phyloP scores from a whole-genome alignment of 1,284 basidiomycete species.

The Phylloporus sp. region DNA sequence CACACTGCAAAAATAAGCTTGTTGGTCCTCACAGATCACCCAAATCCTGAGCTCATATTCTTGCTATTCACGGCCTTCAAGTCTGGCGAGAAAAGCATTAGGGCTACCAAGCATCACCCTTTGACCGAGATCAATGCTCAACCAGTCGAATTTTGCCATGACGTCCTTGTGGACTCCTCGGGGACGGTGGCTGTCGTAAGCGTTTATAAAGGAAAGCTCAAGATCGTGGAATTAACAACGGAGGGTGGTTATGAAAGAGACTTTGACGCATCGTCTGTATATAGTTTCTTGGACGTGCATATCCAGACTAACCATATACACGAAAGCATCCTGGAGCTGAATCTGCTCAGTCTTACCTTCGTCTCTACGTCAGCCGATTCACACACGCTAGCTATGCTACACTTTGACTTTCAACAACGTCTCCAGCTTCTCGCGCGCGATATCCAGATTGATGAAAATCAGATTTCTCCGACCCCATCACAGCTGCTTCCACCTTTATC shows the following conservation, averaged over 20 bases:
- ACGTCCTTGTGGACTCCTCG: constrained; percentile 66
- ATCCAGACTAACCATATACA: constrained; percentile 16
- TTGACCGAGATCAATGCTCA: constrained; percentile 65
- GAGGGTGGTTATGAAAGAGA: constrained; percentile 60
- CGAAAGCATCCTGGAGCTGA: constrained; percentile 76
- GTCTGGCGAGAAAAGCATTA: constrained; percentile 47
- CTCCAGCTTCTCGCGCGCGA: constrained; percentile 70
- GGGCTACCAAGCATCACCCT: constrained; percentile 50
- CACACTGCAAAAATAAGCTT: constrained; percentile 57
- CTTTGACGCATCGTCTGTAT: constrained; percentile 71
- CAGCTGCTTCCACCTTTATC: constrained; percentile 58
- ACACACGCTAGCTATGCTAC: constrained; percentile 71
- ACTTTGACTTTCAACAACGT: constrained; percentile 68
- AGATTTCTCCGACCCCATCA: constrained; percentile 63
- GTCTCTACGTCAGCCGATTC: constrained; percentile 55
- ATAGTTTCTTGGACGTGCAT: constrained; percentile 1
- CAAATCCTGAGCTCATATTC: constrained; percentile 72
- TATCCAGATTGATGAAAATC: constrained; percentile 55
- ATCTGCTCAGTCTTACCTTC: constrained; percentile 76
- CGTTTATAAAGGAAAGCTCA: constrained; percentile 74
- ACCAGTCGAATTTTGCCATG: constrained; percentile 71
- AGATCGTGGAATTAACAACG: constrained; percentile 59
- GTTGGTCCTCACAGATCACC: constrained; percentile 74
- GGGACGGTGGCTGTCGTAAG: constrained; percentile 69
- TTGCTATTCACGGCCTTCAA: constrained; percentile 56